Conservation (phyloP, 1,284 basidiomycete species). For the Butyriboletus appendiculatus region DNA sequence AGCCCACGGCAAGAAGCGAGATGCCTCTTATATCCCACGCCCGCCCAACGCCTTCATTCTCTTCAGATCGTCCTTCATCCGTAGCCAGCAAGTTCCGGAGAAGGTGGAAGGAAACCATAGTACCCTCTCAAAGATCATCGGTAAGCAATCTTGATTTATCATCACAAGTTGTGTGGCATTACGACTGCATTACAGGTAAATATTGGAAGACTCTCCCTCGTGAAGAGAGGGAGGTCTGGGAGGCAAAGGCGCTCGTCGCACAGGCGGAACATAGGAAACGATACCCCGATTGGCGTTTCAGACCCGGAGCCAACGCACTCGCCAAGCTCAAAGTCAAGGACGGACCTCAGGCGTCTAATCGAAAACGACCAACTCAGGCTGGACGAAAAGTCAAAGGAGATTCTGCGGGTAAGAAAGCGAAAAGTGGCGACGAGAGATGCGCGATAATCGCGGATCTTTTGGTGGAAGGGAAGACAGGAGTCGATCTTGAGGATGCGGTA, state of each 20-base stretch:
- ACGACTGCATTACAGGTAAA: conserved; percentile 41
- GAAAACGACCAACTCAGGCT: conserved; percentile 42
- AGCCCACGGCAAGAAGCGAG: conserved; percentile 48
- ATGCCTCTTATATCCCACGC: conserved; percentile 76
- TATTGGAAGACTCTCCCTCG: conserved; percentile 63
- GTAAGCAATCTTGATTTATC: conserved; percentile 29
- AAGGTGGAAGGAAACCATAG: conserved; percentile 80
- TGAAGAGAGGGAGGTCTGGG: conserved; percentile 69
- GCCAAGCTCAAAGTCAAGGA: conserved; percentile 50
- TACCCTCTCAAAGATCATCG: conserved; percentile 65
- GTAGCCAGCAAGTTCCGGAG: conserved; percentile 72
- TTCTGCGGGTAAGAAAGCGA: conserved; percentile 25
- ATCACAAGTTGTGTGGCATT: background rate
- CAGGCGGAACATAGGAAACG: conserved; percentile 75
- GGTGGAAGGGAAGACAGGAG: conserved; percentile 50
- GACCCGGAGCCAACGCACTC: conserved; percentile 57
- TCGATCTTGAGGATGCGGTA: conserved; percentile 49
- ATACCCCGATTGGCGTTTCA: conserved; percentile 78
- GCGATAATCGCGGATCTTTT: conserved; percentile 52
- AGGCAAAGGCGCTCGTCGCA: conserved; percentile 70
- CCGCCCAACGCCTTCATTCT: conserved; percentile 96
- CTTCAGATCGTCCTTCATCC: conserved; percentile 88
- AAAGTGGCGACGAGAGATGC: conserved; percentile 38
- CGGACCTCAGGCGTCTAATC: conserved; percentile 24
- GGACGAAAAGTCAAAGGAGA: conserved; percentile 41